These are phyloP conservation scores for Aureobasidium uvarum DNA, from an alignment of 2,329 filamentous ascomycete genomes.

Conservation along the genomic window DNA sequence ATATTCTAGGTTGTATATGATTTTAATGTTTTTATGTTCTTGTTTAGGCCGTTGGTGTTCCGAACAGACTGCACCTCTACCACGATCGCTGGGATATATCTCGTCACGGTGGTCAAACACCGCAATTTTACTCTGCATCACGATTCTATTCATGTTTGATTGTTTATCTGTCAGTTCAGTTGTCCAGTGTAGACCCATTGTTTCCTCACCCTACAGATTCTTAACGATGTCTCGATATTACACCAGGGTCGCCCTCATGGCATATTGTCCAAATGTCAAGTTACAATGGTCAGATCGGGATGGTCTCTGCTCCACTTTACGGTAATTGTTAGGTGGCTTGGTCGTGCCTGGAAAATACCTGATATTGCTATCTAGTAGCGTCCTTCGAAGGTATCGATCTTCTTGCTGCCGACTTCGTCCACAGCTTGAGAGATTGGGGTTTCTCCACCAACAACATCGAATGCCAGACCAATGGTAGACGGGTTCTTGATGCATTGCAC, in stretches of 20 bases:
- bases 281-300: background rate
- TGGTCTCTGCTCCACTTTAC: background rate
- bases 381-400: conserved; percentile 40
- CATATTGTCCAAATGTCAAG: background rate
- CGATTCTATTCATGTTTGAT: background rate
- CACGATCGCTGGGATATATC: background rate
- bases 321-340: background rate
- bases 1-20: conserved; percentile 6
- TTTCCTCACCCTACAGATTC: no score
- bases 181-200: background rate
- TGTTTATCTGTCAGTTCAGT: no score
- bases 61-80: background rate
- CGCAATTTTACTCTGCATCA: background rate
- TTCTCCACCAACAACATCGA: conserved; percentile 47
- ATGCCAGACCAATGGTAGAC: conserved; percentile 48
- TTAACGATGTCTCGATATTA: background rate
- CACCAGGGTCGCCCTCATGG: background rate
- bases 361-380: conserved; percentile 32
- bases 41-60: background rate
- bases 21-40: conserved; percentile 19
- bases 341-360: background rate
- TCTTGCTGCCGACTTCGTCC: conserved; percentile 40
- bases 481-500: conserved; percentile 53
- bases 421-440: conserved; percentile 44
- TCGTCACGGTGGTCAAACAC: background rate